Evolutionary conservation across 352 stramenopile genomes (phyloP).

Genomic region (Globisporangium sylvaticum): DNA sequence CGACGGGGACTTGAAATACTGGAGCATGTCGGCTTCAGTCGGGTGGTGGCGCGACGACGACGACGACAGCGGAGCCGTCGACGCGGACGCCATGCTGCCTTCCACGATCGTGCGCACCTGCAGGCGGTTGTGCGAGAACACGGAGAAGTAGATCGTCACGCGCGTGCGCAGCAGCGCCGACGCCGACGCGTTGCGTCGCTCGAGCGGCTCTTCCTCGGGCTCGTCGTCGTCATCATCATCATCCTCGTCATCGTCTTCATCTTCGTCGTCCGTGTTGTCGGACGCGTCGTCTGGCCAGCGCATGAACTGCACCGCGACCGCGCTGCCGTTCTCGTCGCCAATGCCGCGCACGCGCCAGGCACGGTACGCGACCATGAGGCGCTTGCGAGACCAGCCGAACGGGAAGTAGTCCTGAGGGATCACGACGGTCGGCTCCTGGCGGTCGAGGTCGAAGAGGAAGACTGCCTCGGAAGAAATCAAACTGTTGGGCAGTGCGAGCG

Average conservation of each 20-base stretch:
- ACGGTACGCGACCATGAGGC: slow-evolving; percentile 56
- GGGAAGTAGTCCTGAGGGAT: slow-evolving; percentile 58
- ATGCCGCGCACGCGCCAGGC: slow-evolving; percentile 58
- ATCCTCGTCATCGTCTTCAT: slow-evolving; percentile 12
- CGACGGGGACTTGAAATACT: slow-evolving; percentile 68
- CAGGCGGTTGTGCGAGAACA: slow-evolving; percentile 39
- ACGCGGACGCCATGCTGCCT: slow-evolving; percentile 41
- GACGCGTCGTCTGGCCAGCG: slow-evolving; percentile 42
- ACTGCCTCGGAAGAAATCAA: slow-evolving; percentile 49
- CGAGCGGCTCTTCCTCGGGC: slow-evolving; percentile 43
- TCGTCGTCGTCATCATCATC: slow-evolving; percentile 42
- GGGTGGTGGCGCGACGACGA: slow-evolving; percentile 20
- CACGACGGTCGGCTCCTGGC: slow-evolving; percentile 35
- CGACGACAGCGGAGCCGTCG: slow-evolving; percentile 16
- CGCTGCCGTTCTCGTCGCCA: slow-evolving; percentile 42
- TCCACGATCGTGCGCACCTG: slow-evolving; percentile 65
- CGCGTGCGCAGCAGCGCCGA: slow-evolving; percentile 44
- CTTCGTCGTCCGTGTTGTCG: neutral
- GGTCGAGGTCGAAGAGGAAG: slow-evolving; percentile 46
- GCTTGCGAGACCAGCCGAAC: slow-evolving; percentile 43
- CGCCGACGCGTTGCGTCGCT: slow-evolving; percentile 18
- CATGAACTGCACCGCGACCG: slow-evolving; percentile 58
- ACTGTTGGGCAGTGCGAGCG: slow-evolving; percentile 51
- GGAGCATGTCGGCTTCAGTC: slow-evolving; percentile 58
- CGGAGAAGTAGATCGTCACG: slow-evolving; percentile 62